These are phyloP conservation scores for Eragrostis nindensis DNA, from an alignment of 176 grass and related monocot species.

Conservation along the genomic window DNA sequence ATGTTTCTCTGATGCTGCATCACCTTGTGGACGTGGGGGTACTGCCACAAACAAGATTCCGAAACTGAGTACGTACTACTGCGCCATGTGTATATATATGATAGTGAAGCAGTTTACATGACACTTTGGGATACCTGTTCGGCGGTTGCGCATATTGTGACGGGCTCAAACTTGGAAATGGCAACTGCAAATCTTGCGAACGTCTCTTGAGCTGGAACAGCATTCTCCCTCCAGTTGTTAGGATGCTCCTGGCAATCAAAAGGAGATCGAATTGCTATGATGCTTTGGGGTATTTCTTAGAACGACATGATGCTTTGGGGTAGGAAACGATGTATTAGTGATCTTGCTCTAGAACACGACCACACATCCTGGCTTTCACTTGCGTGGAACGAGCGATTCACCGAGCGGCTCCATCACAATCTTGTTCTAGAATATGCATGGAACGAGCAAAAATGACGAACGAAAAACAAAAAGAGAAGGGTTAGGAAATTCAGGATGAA, in stretches of 20 bases:
- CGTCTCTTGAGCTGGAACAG: constrained; percentile 57
- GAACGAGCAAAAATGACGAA: neutral
- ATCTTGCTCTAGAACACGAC: too few species aligned
- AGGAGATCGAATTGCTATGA: neutral
- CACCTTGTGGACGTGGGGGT: constrained; percentile 52
- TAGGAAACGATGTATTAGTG: neutral
- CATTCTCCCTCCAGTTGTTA: constrained; percentile 85
- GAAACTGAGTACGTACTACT: neutral
- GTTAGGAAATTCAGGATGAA: neutral
- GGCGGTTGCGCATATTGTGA: constrained; percentile 78
- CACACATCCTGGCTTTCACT: too few species aligned
- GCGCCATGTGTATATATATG: too few species aligned
- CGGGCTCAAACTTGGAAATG: constrained; percentile 84
- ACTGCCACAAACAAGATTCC: constrained; percentile 44
- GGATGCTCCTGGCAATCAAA: constrained; percentile 70
- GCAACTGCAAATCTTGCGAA: constrained; percentile 62
- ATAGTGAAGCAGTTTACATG: neutral
- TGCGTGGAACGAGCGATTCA: too few species aligned
- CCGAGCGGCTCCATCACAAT: too few species aligned
- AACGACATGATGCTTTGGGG: too few species aligned
- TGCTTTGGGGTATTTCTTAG: too few species aligned
- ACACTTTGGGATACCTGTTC: constrained; percentile 44
- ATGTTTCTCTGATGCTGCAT: constrained; percentile 62
- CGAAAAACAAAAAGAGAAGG: neutral
- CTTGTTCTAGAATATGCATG: neutral